These are phyloP conservation scores for Pelagophyceae sp. DNA, from an alignment of 352 stramenopile species.

Conservation along the genomic window DNA sequence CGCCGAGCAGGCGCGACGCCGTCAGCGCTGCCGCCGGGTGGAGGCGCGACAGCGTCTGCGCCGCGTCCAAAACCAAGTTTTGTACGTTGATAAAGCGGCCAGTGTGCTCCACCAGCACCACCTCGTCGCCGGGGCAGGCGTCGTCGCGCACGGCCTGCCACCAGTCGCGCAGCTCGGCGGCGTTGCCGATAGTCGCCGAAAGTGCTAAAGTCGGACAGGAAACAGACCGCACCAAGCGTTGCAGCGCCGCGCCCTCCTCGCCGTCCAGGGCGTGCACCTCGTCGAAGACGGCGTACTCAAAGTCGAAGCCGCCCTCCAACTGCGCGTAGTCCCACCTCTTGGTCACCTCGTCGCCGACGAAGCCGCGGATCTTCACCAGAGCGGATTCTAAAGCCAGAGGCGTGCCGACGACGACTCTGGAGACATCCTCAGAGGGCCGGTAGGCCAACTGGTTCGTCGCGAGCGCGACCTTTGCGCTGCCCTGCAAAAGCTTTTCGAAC, in stretches of 20 bases:
- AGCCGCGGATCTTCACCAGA: constrained; percentile 68
- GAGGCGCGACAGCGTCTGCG: constrained; percentile 57
- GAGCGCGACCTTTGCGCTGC: constrained; percentile 73
- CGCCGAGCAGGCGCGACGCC: constrained; percentile 42
- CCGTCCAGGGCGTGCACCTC: constrained; percentile 96
- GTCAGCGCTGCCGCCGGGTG: constrained; percentile 64
- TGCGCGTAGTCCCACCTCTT: constrained; percentile 92
- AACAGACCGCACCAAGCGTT: constrained; percentile 84
- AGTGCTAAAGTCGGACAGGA: constrained; percentile 93
- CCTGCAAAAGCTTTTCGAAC: constrained; percentile 94
- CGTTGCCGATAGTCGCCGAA: constrained; percentile 95
- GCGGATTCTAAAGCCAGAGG: constrained; percentile 83
- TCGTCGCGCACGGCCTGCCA: constrained; percentile 75
- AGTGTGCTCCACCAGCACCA: constrained; percentile 87
- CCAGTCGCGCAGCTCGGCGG: constrained; percentile 80
- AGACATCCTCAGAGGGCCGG: constrained; percentile 41
- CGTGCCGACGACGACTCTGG: constrained; percentile 86
- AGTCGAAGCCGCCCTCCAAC: constrained; percentile 75
- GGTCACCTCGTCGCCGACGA: constrained; percentile 83
- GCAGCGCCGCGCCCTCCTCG: constrained; percentile 86
- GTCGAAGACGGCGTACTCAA: constrained; percentile 96
- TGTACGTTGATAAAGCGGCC: constrained; percentile 96
- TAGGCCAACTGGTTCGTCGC: constrained; percentile 78
- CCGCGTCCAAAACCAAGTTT: constrained; percentile 77
- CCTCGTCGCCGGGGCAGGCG: constrained; percentile 42